Conservation (phyloP, 106 monocot species). For the Dioscorea alata region DNA sequence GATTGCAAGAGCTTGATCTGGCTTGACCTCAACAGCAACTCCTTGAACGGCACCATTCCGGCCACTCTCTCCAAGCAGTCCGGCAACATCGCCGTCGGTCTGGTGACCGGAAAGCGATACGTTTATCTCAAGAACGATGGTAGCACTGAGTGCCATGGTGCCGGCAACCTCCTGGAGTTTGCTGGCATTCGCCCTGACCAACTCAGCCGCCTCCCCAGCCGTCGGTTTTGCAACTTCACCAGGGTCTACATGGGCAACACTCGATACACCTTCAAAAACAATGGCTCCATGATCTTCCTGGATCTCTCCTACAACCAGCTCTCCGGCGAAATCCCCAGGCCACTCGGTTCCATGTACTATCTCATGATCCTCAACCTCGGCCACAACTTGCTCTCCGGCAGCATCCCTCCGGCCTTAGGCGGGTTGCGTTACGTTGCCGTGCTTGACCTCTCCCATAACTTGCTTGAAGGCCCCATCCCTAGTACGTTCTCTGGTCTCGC, state of each 20-base stretch:
- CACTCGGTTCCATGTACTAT: slow-evolving; percentile 70
- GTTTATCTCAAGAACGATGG: slow-evolving; percentile 79
- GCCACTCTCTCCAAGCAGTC: slow-evolving; percentile 62
- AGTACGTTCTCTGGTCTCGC: slow-evolving; percentile 39
- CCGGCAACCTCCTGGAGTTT: slow-evolving; percentile 79
- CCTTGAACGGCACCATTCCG: slow-evolving; percentile 65
- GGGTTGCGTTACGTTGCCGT: slow-evolving; percentile 42
- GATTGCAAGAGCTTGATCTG: slow-evolving; percentile 92
- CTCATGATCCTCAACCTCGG: slow-evolving; percentile 79
- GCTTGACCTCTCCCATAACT: slow-evolving; percentile 80
- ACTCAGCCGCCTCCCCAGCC: slow-evolving; percentile 35
- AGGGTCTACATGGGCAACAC: slow-evolving; percentile 81
- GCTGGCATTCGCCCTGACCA: slow-evolving; percentile 76
- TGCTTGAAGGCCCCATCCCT: slow-evolving; percentile 69
- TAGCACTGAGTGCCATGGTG: slow-evolving; percentile 59
- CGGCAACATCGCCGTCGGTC: slow-evolving; percentile 67
- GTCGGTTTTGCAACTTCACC: slow-evolving; percentile 74
- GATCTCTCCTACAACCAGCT: slow-evolving; percentile 84
- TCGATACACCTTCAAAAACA: slow-evolving; percentile 85
- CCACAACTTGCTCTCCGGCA: slow-evolving; percentile 63
- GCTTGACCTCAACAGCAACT: slow-evolving; percentile 85
- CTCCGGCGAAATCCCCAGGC: slow-evolving; percentile 47
- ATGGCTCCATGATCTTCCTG: slow-evolving; percentile 87
- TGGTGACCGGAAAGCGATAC: slow-evolving; percentile 73
- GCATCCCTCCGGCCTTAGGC: slow-evolving; percentile 59